Base-by-base conservation (phyloP, 2,329 filamentous ascomycete genomes). In the Botryotinia globosa region DNA sequence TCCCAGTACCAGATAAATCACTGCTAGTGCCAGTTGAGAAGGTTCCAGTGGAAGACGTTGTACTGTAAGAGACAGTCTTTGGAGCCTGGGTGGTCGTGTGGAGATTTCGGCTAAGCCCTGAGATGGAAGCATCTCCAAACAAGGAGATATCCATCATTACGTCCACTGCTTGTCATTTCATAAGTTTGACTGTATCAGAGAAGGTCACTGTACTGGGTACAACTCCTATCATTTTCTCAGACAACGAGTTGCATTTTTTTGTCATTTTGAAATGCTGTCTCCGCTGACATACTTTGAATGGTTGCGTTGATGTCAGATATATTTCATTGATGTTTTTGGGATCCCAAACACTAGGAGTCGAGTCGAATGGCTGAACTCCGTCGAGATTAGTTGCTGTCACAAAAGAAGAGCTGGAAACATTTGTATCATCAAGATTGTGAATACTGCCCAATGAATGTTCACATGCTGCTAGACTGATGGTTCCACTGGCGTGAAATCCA, bases 221-320 rank as follows among this genome's bases (percentile, higher is more conserved):
- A 3, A 85, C 83, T 18, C 90, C 86, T 72, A 89, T 86, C 87
- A 90, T 86, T 77, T 86, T 86, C 77, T 87, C 85, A 51, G 90
- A 81, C 7, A 90, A 81, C 8, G 77, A 81, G 74, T 83, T 81
- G 79, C 88, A 90, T 34, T 82, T 81, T 39, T 81, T 39, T 81
- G 6, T 37, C 8, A 9, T 37, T 37, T 37, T 37, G 79, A 80
- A 88, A 90, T 16, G 78, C 80, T 0, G 80, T 75, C 0, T 83
- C 77, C 56, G 5, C 56, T 6, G 82, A 78, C 81, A 90, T 78
- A 2, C 82, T 80, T 9, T 78, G 79, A 77, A 90, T 84, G 4
- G 88, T 90, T n/a, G 79, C 83, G 77, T 90, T 90, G 4, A 80
- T 78, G 76, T 90, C 88, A 12, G 83, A 83, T 76, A 81, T 85